These are phyloP conservation scores for Ziziphus jujuba DNA, from an alignment of 306 rosid species.

Conservation along the genomic window DNA sequence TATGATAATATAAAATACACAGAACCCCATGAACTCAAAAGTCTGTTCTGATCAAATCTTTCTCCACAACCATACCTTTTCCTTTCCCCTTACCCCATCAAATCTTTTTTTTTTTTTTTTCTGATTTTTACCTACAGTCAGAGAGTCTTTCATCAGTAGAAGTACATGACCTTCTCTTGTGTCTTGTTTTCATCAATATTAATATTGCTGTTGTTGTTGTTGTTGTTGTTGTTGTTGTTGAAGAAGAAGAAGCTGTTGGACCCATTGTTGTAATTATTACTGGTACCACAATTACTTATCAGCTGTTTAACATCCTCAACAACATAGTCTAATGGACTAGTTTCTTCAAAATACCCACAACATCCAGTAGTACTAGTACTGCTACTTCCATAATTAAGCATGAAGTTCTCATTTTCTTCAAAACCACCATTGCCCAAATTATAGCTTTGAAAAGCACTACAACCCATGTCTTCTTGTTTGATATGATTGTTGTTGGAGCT, in stretches of 20 bases:
- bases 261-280: constrained; percentile 3
- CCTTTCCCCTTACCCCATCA: constrained; percentile 59
- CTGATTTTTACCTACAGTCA: constrained; percentile 58
- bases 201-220: too few relatives aligned
- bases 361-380: constrained; percentile 12
- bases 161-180: constrained; percentile 50
- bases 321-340: constrained; percentile 37
- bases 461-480: constrained; percentile 45
- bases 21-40: constrained; percentile 32
- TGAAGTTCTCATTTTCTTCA: constrained; percentile 32
- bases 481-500: constrained; percentile 49
- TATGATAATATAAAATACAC: constrained; percentile 28
- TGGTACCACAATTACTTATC: constrained; percentile 25
- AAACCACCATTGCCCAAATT: neutral
- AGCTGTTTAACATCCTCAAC: constrained; percentile 57
- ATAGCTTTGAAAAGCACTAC: constrained; percentile 4
- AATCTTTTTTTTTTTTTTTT: constrained; percentile 82
- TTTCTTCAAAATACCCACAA: constrained; percentile 34
- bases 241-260: constrained; percentile 26
- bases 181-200: constrained; percentile 55
- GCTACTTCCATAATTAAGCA: constrained; percentile 26
- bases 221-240: too few relatives aligned
- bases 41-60: constrained; percentile 19
- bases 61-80: constrained; percentile 32
- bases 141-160: constrained; percentile 43